Evolutionary conservation across 1,139 yeast species (phyloP).

Genomic region (Yamadazyma aaseri): DNA sequence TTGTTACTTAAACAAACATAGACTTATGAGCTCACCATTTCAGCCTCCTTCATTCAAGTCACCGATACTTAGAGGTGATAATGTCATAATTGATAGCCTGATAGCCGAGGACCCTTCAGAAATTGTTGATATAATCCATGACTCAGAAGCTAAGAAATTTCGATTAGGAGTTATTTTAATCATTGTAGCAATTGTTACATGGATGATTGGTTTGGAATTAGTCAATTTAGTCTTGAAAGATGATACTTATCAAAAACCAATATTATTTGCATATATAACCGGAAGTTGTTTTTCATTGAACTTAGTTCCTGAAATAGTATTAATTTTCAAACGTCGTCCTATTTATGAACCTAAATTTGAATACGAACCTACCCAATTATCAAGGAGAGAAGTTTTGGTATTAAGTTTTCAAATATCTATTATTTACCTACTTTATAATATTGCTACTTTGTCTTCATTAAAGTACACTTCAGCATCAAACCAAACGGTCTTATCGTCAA

Average conservation of each 20-base stretch:
- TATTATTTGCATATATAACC: constrained; percentile 44
- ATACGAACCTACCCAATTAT: constrained; percentile 19
- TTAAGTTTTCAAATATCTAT: constrained; percentile 41
- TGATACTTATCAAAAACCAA: constrained; percentile 48
- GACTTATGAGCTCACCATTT: no score
- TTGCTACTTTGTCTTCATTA: constrained; percentile 39
- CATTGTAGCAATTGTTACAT: constrained; percentile 39
- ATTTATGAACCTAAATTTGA: constrained; percentile 1
- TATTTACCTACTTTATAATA: constrained; percentile 44
- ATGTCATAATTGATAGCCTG: constrained; percentile 10
- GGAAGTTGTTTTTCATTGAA: constrained; percentile 48
- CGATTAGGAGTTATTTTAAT: constrained; percentile 42
- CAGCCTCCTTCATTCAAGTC: no score
- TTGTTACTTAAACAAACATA: no score
- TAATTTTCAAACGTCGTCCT: background rate
- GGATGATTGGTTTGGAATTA: constrained; percentile 51
- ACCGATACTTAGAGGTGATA: constrained; percentile 14
- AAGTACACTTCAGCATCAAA: constrained; percentile 54
- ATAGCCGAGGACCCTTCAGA: constrained; percentile 31
- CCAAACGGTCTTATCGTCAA: constrained; percentile 50
- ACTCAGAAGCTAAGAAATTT: constrained; percentile 44
- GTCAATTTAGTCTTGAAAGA: constrained; percentile 50
- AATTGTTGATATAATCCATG: constrained; percentile 45
- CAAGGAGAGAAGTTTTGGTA: constrained; percentile 27
- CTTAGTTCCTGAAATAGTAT: constrained; percentile 36